Evolutionary conservation across 2,329 filamentous ascomycete species (phyloP).

Genomic region (Aspergillus ochraceus): DNA sequence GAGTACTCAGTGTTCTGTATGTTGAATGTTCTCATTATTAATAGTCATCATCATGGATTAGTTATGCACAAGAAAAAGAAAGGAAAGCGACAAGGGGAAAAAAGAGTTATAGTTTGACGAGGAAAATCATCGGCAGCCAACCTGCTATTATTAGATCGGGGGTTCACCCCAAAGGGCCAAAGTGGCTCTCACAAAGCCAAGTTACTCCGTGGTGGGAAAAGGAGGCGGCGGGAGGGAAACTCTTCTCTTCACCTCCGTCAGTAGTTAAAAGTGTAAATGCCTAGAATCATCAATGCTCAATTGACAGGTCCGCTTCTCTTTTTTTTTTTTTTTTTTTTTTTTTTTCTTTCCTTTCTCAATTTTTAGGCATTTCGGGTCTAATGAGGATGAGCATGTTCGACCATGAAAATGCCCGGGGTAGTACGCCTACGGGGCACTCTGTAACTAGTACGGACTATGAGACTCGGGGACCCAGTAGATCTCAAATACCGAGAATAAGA

Average conservation of each 20-base stretch:
- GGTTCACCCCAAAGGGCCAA: not conserved
- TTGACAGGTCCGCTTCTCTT: not conserved
- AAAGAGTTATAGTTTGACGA: not conserved
- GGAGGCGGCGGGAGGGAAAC: no score
- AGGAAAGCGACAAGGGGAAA: not conserved
- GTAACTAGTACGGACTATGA: no score
- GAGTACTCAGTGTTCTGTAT: no score
- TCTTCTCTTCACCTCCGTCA: not conserved
- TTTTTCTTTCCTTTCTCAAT: not conserved
- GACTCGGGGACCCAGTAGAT: no score
- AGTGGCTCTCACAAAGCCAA: no score
- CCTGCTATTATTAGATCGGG: slow-evolving; percentile 3
- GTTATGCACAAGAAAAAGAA: no score
- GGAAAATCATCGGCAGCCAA: not conserved
- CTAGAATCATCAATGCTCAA: not conserved
- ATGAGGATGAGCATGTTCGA: not conserved
- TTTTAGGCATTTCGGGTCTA: not conserved
- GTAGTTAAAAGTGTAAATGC: no score
- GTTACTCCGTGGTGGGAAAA: no score
- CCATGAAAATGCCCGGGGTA: not conserved
- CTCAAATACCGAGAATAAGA: no score
- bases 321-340: not conserved
- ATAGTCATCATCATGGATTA: no score
- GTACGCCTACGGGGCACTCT: no score
- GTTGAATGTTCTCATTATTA: no score